phyloP scores from a whole-genome alignment of 2,329 filamentous ascomycete genomes.

The Apiospora arundinis region DNA sequence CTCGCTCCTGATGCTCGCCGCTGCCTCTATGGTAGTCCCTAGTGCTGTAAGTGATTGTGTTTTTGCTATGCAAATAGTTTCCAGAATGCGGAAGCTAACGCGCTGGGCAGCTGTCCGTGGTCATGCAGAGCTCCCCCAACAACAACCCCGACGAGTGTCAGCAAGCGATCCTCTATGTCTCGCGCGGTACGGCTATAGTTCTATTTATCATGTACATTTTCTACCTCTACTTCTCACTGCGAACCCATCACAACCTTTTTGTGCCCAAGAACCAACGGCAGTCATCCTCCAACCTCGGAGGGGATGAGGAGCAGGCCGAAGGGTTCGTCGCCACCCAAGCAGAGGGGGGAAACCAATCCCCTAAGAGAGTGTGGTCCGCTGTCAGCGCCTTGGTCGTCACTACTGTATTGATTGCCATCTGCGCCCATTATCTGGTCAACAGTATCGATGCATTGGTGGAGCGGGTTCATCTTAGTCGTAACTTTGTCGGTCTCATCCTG shows the following conservation, averaged over 20 bases:
- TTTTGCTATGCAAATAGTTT: neutral
- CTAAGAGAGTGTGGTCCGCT: constrained; percentile 69
- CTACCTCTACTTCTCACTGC: constrained; percentile 80
- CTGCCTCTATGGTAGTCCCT: constrained; percentile 80
- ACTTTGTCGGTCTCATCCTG: constrained; percentile 80
- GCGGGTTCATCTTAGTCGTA: constrained; percentile 75
- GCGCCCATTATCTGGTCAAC: constrained; percentile 78
- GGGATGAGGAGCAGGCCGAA: constrained; percentile 44
- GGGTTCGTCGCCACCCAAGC: constrained; percentile 36
- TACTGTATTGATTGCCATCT: constrained; percentile 74
- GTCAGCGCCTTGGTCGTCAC: constrained; percentile 71
- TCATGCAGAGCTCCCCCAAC: constrained; percentile 53
- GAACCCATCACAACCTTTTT: constrained; percentile 76
- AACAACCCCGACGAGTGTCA: constrained; percentile 46
- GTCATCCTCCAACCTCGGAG: constrained; percentile 1
- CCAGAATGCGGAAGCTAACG: neutral
- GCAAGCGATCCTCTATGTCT: constrained; percentile 72
- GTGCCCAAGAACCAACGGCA: constrained; percentile 54
- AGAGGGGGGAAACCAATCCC: constrained; percentile 51
- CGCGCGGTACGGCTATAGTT: constrained; percentile 78
- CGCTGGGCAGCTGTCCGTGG: constrained; percentile 64
- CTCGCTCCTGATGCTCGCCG: constrained; percentile 78
- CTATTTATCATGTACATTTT: constrained; percentile 76
- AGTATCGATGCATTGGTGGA: constrained; percentile 77
- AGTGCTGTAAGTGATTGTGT: constrained; percentile 63